A percentile compares a stretch with the other conserved stretches of the same genome.
Conservation (phyloP, 495 filamentous ascomycete genomes). For the Hypoxylon subgilvum region DNA sequence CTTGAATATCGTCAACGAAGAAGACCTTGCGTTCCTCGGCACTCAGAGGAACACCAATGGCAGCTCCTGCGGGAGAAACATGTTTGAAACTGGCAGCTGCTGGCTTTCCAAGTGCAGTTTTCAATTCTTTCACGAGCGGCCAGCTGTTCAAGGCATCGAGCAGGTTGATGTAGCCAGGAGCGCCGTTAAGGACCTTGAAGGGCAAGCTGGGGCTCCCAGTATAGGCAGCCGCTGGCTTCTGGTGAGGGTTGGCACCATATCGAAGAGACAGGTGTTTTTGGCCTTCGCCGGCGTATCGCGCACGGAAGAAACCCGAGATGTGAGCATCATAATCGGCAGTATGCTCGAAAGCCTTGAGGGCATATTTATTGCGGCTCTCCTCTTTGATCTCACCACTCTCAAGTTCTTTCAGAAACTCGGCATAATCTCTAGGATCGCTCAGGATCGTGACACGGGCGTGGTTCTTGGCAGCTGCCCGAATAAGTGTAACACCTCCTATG, state of each 20-base stretch:
- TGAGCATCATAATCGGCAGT: constrained; percentile 96
- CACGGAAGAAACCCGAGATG: constrained; percentile 96
- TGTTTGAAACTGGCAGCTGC: constrained; percentile 99
- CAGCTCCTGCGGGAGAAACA: constrained; percentile 94
- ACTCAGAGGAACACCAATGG: constrained; percentile 84
- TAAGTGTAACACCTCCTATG: constrained; percentile 94
- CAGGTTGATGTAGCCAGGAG: constrained; percentile 96
- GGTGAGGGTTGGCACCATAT: constrained; percentile 96
- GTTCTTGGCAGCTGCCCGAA: constrained; percentile 97
- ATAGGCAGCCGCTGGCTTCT: constrained; percentile 90
- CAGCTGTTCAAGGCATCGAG: constrained; percentile 96
- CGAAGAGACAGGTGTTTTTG: constrained; percentile 82
- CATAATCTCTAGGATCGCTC: constrained; percentile 90
- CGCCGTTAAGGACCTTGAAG: constrained; percentile 94
- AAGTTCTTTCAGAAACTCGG: constrained; percentile 89
- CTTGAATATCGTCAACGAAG: constrained; percentile 95
- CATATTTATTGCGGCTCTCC: constrained; percentile 80
- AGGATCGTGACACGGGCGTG: constrained; percentile 93
- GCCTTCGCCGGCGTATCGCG: constrained; percentile 88
- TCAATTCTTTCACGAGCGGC: constrained; percentile 95
- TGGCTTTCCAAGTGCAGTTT: constrained; percentile 81
- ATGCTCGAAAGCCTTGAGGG: constrained; percentile 96
- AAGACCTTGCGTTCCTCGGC: constrained; percentile 93
- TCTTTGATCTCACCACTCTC: constrained; percentile 84
- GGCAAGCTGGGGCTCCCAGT: constrained; percentile 74